Conservation (phyloP, 202 grass and related monocot genomes). For the Panicum hallii region DNA sequence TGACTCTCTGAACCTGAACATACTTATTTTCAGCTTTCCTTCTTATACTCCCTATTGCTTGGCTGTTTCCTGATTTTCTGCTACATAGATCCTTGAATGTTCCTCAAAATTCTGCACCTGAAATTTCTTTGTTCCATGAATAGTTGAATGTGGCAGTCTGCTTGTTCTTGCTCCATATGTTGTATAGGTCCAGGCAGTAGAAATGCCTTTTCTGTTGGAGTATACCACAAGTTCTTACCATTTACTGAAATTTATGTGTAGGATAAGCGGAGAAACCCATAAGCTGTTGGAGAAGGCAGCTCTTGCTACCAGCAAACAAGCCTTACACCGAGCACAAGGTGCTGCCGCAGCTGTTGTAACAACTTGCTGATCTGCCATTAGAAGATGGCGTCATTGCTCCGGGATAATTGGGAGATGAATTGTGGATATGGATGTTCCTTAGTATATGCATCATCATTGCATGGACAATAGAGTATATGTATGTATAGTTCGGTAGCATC, state of each 20-base stretch:
- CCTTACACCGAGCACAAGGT: constrained; percentile 5
- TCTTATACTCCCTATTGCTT: constrained; percentile 43
- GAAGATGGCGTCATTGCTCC: constrained; percentile 40
- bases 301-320: constrained; percentile 30
- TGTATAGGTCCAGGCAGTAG: neutral
- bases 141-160: neutral
- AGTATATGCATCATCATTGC: constrained; percentile 29
- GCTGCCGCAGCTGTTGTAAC: neutral
- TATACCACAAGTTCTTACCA: neutral
- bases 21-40: constrained; percentile 31
- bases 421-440: constrained; percentile 50
- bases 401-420: constrained; percentile 37
- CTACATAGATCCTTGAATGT: neutral
- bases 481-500: constrained; percentile 43
- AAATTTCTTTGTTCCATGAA: neutral
- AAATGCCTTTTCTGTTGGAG: neutral
- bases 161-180: neutral
- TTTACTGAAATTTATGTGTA: constrained; percentile 57
- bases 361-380: neutral
- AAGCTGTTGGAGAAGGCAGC: constrained; percentile 27
- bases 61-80: constrained; percentile 15
- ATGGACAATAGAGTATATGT: constrained; percentile 53
- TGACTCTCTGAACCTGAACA: constrained; percentile 15
- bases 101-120: neutral
- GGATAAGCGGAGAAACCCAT: constrained; percentile 57